Evolutionary conservation across 257 asterid genomes (phyloP).

Genomic region (Thymus quinquecostatus): DNA sequence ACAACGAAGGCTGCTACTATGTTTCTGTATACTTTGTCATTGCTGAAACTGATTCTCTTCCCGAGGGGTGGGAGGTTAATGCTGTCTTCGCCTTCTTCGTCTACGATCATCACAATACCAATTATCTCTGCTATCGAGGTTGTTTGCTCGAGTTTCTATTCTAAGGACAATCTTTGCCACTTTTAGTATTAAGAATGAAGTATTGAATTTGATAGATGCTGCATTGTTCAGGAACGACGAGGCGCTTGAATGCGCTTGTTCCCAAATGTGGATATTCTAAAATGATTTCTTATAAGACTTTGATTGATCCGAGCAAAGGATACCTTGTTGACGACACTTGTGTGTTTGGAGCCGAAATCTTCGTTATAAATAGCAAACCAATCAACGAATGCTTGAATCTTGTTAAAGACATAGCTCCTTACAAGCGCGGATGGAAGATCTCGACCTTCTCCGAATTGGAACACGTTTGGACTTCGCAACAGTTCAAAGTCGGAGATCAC

Average conservation of each 20-base stretch:
- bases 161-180: no score
- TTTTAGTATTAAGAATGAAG: no score
- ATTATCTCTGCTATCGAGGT: neutral
- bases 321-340: no score
- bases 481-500: slow-evolving; percentile 11
- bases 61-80: slow-evolving; percentile 18
- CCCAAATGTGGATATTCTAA: neutral
- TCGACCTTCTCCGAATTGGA: neutral
- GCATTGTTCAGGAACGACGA: neutral
- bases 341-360: no score
- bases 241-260: neutral
- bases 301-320: no score
- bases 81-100: slow-evolving; percentile 29
- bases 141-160: no score
- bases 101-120: neutral
- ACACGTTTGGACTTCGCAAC: neutral
- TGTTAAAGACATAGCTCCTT: neutral
- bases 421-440: slow-evolving; percentile 23
- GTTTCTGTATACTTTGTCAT: neutral
- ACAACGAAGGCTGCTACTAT: neutral
- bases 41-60: neutral
- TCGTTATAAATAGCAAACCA: neutral
- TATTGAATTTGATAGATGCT: neutral
- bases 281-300: no score
- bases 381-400: slow-evolving; percentile 24